A percentile compares a stretch with the other conserved stretches of the same genome.
These are phyloP conservation scores for Heterobasidion annosum DNA, from an alignment of 1,284 basidiomycete genomes.

Conservation along the genomic window DNA sequence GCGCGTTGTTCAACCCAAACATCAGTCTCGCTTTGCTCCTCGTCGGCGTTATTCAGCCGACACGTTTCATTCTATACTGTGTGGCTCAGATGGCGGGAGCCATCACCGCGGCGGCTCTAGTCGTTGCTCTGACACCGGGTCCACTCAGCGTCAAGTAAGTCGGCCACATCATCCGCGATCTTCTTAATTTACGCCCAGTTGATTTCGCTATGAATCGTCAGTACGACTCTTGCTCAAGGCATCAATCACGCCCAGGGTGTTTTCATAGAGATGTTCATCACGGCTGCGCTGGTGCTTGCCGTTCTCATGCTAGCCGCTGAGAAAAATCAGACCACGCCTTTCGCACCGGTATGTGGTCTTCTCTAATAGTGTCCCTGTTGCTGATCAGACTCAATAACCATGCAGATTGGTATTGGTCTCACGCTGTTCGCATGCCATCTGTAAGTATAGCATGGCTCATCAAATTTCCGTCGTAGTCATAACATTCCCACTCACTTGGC, in stretches of 20 bases:
- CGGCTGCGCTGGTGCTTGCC: slow-evolving; percentile 46
- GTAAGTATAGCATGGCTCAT: slow-evolving; percentile 24
- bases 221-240: slow-evolving; percentile 34
- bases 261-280: slow-evolving; percentile 71
- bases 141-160: slow-evolving; percentile 47
- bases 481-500: neutral
- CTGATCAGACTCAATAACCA: neutral
- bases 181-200: neutral
- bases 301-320: slow-evolving; percentile 64
- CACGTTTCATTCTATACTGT: slow-evolving; percentile 54
- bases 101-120: slow-evolving; percentile 50
- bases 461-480: neutral
- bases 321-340: slow-evolving; percentile 61
- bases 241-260: slow-evolving; percentile 47
- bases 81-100: slow-evolving; percentile 57
- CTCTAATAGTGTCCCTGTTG: neutral
- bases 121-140: slow-evolving; percentile 54
- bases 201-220: slow-evolving; percentile 14
- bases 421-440: slow-evolving; percentile 62
- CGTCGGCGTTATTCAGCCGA: slow-evolving; percentile 47
- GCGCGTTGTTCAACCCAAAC: slow-evolving; percentile 65
- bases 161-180: neutral
- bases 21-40: slow-evolving; percentile 56
- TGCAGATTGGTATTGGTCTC: slow-evolving; percentile 59
- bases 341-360: slow-evolving; percentile 49